Evolutionary conservation across 768 basidiomycete genomes (phyloP).

Genomic region (Xerocomellus dryophilus): DNA sequence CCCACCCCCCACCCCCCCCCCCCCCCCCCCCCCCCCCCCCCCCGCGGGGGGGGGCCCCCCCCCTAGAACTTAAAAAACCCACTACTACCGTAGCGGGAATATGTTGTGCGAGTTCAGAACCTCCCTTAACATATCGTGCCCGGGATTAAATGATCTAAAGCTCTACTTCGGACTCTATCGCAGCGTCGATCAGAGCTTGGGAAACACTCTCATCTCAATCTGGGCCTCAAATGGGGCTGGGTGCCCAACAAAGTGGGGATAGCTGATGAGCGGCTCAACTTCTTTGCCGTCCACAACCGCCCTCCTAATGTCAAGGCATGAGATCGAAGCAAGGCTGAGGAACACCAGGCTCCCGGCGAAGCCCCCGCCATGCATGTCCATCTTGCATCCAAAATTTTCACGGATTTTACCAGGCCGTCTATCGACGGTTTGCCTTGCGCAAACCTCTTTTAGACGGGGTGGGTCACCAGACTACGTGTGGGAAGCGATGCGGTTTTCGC

Average conservation of each 20-base stretch:
- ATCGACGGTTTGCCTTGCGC: no score
- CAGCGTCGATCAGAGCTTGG: neutral
- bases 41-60: no score
- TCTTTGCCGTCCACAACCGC: neutral
- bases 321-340: neutral
- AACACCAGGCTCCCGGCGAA: neutral
- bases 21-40: no score
- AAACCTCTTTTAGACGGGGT: no score
- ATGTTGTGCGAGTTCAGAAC: no score
- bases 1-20: no score
- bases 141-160: neutral
- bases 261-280: neutral
- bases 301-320: neutral
- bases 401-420: no score
- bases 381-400: no score
- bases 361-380: neutral
- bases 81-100: no score
- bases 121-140: no score
- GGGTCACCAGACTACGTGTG: no score
- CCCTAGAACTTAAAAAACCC: no score
- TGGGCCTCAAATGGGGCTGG: neutral
- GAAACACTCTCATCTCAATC: neutral
- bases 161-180: neutral
- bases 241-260: conserved; percentile 1
- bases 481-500: neutral